Evolutionary conservation across 176 grass and related monocot genomes (phyloP).

Genomic region (Carex littledalei): DNA sequence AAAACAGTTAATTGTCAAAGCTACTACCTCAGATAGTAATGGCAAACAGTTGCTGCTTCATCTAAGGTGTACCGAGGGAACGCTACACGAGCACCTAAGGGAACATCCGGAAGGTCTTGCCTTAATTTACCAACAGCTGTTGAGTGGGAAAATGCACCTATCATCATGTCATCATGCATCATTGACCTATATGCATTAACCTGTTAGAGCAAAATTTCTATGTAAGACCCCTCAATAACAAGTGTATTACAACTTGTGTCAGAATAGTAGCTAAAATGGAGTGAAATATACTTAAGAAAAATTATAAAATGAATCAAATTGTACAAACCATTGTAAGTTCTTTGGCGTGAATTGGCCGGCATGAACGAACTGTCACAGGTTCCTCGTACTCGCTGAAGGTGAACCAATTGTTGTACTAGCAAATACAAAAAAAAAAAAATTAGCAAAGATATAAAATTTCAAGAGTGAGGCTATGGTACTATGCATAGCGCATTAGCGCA

Average conservation of each 20-base stretch:
- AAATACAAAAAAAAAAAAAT: constrained; percentile 21
- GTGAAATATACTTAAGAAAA: neutral
- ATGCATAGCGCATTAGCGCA: too few relatives aligned
- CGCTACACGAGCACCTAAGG: constrained; percentile 51
- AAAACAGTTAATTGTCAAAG: neutral
- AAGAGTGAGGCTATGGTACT: too few relatives aligned
- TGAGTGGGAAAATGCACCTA: constrained; percentile 94
- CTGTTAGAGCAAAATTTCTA: constrained; percentile 39
- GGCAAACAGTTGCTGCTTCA: constrained; percentile 77
- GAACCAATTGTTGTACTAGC: constrained; percentile 98
- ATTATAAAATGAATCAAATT: constrained; percentile 5
- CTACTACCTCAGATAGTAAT: constrained; percentile 91
- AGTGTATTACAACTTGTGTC: constrained; percentile 3
- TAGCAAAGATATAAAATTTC: neutral
- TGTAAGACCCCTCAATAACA: constrained; percentile 15
- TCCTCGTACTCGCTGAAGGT: constrained; percentile 96
- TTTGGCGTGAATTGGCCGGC: constrained; percentile 74
- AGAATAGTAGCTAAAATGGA: neutral
- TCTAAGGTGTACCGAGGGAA: constrained; percentile 78
- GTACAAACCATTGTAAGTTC: constrained; percentile 75
- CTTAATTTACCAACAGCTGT: constrained; percentile 92
- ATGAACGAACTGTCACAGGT: constrained; percentile 61
- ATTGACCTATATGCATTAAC: constrained; percentile 81
- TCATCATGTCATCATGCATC: constrained; percentile 92
- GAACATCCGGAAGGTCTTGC: constrained; percentile 80